Evolutionary conservation across 768 basidiomycete species (phyloP), one percentile per base, ranked within the genome.

Genomic region (Lactarius deliciosus): DNA sequence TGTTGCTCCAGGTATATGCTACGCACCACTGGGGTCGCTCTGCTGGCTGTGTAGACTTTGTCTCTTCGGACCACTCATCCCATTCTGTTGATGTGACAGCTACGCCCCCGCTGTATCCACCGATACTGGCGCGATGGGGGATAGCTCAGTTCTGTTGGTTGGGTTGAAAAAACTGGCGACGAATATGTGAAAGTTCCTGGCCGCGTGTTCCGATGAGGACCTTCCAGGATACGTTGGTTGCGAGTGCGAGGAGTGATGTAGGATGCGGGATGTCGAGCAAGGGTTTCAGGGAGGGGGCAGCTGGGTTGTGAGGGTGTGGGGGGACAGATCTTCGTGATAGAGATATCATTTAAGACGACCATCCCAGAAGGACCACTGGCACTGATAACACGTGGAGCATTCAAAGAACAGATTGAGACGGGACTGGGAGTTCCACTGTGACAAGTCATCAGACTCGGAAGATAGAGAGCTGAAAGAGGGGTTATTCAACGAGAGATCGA

Each of bases 31-130:
- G 36, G 53, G 25, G 57, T 54, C 53, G 20, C 57, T 54, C 38
- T 50, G 57, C 36, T 40, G 38, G 64, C 64, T 64, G 50, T 64
- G 55, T 22, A 60, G 1, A 50, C 64, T 64, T 18, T 50, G 47
- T 43, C 9, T 25, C 32, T 64, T 60, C 57, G 32, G 58, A 64
- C 8, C 6, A 41, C 57, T 15, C 40, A 13, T 36, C 58, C 58
- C 47, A 54, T 53, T 41, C 64, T 32, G 58, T 40, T 3, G 57
- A 25, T 3, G 38, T 4, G 1, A 38, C 28, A 40, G n/a, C 28
- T 30, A 13, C 20, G 22, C 20, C 50, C 20, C 20, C 20, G 36
- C 50, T 54, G 64, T 41, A 50, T 25, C 50, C 36, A 38, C 57
- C 0, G 55, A 56, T 1, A 28, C 28, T 34, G 7, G 36, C 11